Evolutionary conservation across 371 early-diverging fungal genomes (phyloP).

Genomic region (Lichtheimia hyalospora): DNA sequence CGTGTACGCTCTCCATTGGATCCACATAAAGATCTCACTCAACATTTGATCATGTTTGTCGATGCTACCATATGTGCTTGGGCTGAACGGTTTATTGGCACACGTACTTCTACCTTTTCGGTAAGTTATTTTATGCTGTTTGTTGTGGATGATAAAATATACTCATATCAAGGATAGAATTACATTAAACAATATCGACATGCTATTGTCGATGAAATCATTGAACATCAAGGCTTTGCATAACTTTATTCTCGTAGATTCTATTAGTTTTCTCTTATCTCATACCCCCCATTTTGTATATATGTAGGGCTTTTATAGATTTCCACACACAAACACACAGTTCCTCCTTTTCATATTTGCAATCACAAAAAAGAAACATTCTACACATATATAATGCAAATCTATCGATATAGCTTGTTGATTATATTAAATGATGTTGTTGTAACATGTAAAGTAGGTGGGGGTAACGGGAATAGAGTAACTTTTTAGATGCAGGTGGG

Average conservation of each 20-base stretch:
- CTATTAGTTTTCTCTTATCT: neutral
- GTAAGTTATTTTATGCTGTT: slow-evolving; percentile 7
- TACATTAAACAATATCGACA: slow-evolving; percentile 32
- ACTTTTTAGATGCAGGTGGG: slow-evolving; percentile 3
- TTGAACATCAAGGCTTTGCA: slow-evolving; percentile 16
- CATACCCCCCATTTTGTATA: neutral
- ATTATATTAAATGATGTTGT: neutral
- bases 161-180: slow-evolving; percentile 13
- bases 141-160: neutral
- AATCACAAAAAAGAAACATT: neutral
- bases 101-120: slow-evolving; percentile 29
- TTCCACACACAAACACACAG: neutral
- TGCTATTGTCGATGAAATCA: slow-evolving; percentile 27
- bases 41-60: slow-evolving; percentile 30
- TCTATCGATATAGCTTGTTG: too few species aligned
- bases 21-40: slow-evolving; percentile 21
- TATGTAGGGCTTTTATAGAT: too few species aligned
- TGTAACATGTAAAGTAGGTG: neutral
- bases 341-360: neutral
- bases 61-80: slow-evolving; percentile 30
- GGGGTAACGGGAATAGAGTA: neutral
- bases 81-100: slow-evolving; percentile 30
- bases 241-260: slow-evolving; percentile 5
- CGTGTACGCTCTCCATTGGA: slow-evolving; percentile 22
- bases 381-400: too few species aligned